Base-by-base conservation (phyloP, 1,284 basidiomycete species). In the Farysia itapuensis region DNA sequence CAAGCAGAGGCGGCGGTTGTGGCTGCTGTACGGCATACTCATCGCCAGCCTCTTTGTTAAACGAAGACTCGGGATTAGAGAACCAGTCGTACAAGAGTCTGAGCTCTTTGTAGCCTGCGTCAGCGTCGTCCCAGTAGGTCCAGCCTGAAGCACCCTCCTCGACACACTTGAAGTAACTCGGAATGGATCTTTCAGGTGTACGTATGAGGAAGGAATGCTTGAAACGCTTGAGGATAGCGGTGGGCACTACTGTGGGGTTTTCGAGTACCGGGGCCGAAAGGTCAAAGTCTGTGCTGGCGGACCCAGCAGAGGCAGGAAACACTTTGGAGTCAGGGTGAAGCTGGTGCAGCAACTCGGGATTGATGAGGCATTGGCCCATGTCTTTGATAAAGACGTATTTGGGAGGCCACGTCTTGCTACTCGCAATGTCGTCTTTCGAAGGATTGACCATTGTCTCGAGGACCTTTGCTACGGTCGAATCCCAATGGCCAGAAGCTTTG, bases 231-330 rank as follows among this genome's bases (percentile, higher is more conserved):
- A 75, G 36, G 14, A 73, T 51, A 5, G 59, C 40, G 11, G 63
- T 75, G 4, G 73, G 64, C 12, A 75, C 46, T 9, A 64, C 59
- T 9, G 72, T 74, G 11, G 72, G 72, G 43, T 75, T 75, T 79
- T 50, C 69, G n/a, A 64, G 34, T n/a, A 60, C 46, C 4, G 57
- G 57, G 4, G 46, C 57, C 20, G 34, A 43, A 26, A 37, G 20
- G 35, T 64, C 46, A 14, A 47, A 46, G 11, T 35, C 30, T 24
- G 39, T 41, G 16, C 25, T 29, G 14, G 40, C 32, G 6, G 19
- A 11, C 19, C 38, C 16, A 9, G 40, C 31, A 3, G 49, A 39
- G 12, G 45, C 43, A n/a, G 58, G 64, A 47, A 67, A 73, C 8
- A 67, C 57, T 19, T 54, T 58, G 16, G 71, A 73, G 16, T 57